These are phyloP conservation scores for Cryphonectria carpinicola DNA, from an alignment of 2,329 filamentous ascomycete species.

Conservation along the genomic window DNA sequence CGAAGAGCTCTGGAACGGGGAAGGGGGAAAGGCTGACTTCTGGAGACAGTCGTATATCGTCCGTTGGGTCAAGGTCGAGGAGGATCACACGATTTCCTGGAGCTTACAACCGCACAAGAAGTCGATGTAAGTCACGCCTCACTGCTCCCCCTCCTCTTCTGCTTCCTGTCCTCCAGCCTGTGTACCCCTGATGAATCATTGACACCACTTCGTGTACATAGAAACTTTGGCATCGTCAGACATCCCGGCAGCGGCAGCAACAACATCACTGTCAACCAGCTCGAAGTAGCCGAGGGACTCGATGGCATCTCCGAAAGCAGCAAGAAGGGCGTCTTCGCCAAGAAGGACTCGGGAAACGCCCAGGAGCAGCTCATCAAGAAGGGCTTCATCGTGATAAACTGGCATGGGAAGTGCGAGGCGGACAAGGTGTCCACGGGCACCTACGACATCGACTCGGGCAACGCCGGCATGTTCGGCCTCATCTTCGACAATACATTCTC, in stretches of 20 bases:
- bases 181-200: not conserved
- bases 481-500: constrained; percentile 99
- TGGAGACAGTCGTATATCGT: constrained; percentile 86
- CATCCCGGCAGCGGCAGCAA: constrained; percentile 77
- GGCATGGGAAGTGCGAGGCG: constrained; percentile 94
- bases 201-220: constrained; percentile 36
- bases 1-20: not conserved
- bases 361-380: constrained; percentile 67
- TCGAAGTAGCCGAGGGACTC: constrained; percentile 46
- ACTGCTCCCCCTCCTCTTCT: not conserved
- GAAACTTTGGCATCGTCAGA: constrained; percentile 97
- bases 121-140: constrained; percentile 67
- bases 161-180: not conserved
- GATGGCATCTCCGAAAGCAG: constrained; percentile 37
- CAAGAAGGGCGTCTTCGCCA: constrained; percentile 53
- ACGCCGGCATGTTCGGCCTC: constrained; percentile 92
- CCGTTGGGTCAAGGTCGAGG: constrained; percentile 91
- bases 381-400: constrained; percentile 73
- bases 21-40: constrained; percentile 27
- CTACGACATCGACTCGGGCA: constrained; percentile 73
- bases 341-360: constrained; percentile 63
- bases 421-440: constrained; percentile 93
- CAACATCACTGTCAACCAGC: constrained; percentile 47
- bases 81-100: constrained; percentile 94
- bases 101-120: constrained; percentile 98